A percentile compares a stretch with the other conserved stretches of the same genome.
These are phyloP conservation scores for Dryas alaskensis DNA, from an alignment of 306 rosid species.

Conservation along the genomic window DNA sequence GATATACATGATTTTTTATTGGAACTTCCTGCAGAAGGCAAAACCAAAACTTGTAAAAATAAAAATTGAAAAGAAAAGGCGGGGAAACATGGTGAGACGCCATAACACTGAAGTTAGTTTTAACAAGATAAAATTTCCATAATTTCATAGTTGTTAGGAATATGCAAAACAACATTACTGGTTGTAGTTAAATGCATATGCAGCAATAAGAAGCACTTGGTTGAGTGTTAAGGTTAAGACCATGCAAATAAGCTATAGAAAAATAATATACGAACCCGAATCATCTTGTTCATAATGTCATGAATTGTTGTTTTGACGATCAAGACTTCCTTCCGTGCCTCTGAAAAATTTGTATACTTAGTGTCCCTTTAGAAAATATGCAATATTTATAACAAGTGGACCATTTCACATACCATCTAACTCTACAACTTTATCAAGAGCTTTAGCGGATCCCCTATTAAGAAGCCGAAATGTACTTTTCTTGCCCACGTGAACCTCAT, in stretches of 20 bases:
- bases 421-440: conserved; percentile 88
- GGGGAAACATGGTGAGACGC: neutral
- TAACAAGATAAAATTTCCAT: neutral
- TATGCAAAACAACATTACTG: neutral
- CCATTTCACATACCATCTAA: conserved; percentile 67
- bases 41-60: conserved; percentile 23
- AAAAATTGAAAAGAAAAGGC: neutral
- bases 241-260: neutral
- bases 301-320: conserved; percentile 90
- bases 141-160: neutral
- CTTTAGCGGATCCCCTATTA: conserved; percentile 95
- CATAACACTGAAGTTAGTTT: neutral
- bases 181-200: neutral
- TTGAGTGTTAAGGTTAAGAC: conserved; percentile 8
- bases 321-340: conserved; percentile 83
- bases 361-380: conserved; percentile 26
- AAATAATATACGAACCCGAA: conserved; percentile 46
- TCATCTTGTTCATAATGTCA: conserved; percentile 91
- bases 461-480: conserved; percentile 94
- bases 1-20: conserved; percentile 84
- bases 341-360: conserved; percentile 49
- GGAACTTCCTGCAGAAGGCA: conserved; percentile 80
- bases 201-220: neutral
- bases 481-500: conserved; percentile 72
- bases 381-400: conserved; percentile 17